Conservation (phyloP, 164 flowering plant genomes). For the Annona cherimola region DNA sequence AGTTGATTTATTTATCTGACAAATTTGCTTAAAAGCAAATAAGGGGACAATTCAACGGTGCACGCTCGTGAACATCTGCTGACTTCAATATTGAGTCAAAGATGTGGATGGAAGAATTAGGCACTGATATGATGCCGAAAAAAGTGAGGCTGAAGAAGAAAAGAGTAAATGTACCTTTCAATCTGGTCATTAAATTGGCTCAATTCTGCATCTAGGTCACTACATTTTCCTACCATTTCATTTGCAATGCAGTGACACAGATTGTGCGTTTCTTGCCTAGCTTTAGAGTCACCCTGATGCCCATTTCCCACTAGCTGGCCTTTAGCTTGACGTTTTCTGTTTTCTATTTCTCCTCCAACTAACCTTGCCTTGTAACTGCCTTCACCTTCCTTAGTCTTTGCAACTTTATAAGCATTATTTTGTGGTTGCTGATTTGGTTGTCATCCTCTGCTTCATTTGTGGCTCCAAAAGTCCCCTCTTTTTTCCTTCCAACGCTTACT, state of each 20-base stretch:
- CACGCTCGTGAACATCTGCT: no score
- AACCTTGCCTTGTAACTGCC: no score
- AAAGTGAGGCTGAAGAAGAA: neutral
- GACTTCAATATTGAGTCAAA: neutral
- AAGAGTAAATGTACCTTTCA: no score
- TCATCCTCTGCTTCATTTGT: neutral
- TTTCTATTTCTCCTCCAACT: no score
- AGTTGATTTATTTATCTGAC: neutral
- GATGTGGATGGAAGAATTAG: neutral
- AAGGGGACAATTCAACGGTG: neutral
- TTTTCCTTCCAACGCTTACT: neutral
- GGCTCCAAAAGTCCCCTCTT: neutral
- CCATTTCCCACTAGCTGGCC: no score
- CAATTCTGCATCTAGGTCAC: neutral
- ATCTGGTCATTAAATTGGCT: neutral
- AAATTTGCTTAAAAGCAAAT: neutral
- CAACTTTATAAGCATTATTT: no score
- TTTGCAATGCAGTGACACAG: no score
- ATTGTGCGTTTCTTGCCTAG: no score
- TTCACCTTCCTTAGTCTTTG: no score
- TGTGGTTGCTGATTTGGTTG: neutral
- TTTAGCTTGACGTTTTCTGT: no score
- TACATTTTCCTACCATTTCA: neutral
- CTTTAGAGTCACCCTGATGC: no score
- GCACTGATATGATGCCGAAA: neutral